Evolutionary conservation across 306 rosid genomes (phyloP).

Genomic region (Psophocarpus tetragonolobus): DNA sequence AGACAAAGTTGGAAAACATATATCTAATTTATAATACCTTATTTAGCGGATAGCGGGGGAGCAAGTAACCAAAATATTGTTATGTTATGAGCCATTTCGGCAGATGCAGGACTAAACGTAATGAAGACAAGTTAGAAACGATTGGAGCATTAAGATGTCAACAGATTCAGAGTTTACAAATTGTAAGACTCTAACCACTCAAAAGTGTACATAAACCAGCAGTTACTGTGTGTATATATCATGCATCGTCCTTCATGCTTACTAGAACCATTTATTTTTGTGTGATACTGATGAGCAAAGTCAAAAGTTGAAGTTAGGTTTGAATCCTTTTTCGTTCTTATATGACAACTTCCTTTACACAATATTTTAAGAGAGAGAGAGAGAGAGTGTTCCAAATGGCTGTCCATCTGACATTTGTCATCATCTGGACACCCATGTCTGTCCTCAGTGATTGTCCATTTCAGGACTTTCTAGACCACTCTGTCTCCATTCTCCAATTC

Average conservation of each 20-base stretch:
- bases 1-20: background rate
- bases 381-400: constrained; percentile 32
- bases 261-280: constrained; percentile 33
- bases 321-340: constrained; percentile 50
- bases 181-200: constrained; percentile 27
- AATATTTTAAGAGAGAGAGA: constrained; percentile 25
- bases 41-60: constrained; percentile 29
- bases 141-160: constrained; percentile 27
- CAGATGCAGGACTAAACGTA: constrained; percentile 4
- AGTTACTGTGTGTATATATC: background rate
- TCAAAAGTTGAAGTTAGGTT: constrained; percentile 57
- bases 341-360: constrained; percentile 39
- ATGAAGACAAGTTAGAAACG: constrained; percentile 10
- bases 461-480: constrained; percentile 25
- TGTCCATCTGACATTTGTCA: constrained; percentile 70
- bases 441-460: constrained; percentile 48
- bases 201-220: constrained; percentile 20
- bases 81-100: constrained; percentile 29
- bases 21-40: background rate
- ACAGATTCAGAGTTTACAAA: constrained; percentile 24
- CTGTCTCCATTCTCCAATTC: constrained; percentile 24
- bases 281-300: constrained; percentile 40
- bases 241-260: background rate
- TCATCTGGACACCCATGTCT: constrained; percentile 42
- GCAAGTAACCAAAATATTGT: constrained; percentile 20